A percentile compares a stretch with the other conserved stretches of the same genome.
Evolutionary conservation across 148 eudicot species (phyloP).

Genomic region (Chenopodium album): DNA sequence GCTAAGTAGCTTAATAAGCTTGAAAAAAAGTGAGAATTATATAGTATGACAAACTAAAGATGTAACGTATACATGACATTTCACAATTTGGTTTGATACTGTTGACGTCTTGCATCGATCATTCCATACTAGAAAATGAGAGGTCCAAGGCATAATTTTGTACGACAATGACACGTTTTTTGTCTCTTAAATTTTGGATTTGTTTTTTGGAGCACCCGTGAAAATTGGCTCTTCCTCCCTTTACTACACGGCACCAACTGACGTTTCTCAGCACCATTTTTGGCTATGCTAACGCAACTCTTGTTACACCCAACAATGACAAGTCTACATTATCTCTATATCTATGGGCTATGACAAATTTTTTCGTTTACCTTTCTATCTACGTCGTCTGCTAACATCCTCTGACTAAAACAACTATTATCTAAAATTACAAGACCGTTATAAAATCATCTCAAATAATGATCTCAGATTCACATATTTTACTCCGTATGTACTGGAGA

Average conservation of each 20-base stretch:
- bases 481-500: no score
- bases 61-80: constrained; percentile 17
- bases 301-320: neutral
- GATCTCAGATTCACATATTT: no score
- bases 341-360: no score
- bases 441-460: no score
- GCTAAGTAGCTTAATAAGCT: neutral
- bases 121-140: constrained; percentile 28
- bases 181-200: neutral
- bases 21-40: neutral
- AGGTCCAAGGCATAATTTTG: constrained; percentile 15
- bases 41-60: constrained; percentile 4
- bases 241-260: constrained; percentile 19
- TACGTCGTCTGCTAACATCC: no score
- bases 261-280: constrained; percentile 5
- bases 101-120: constrained; percentile 27
- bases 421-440: no score
- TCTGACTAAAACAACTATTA: no score
- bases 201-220: constrained; percentile 22
- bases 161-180: constrained; percentile 20
- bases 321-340: neutral
- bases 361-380: no score
- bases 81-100: constrained; percentile 17
- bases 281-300: neutral
- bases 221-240: constrained; percentile 6